phyloP scores from a whole-genome alignment of 225 moss, liverwort and hornwort species.

The Lunularia cruciata region DNA sequence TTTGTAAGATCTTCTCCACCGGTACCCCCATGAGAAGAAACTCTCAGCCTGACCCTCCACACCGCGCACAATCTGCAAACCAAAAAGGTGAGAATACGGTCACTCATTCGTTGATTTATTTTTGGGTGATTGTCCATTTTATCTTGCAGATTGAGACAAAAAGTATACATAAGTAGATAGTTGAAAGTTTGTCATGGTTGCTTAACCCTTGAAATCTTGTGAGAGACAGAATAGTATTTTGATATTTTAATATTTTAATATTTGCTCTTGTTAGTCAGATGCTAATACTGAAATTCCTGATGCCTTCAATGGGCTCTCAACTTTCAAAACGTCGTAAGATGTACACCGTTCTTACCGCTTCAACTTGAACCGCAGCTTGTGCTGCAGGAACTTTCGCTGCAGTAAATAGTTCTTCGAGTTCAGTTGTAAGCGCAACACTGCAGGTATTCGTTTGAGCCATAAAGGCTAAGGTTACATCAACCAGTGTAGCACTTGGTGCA shows the following conservation, averaged over 20 bases:
- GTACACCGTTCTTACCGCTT: slow-evolving; percentile 4
- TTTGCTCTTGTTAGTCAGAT: no score
- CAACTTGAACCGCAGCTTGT: neutral
- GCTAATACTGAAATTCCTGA: no score
- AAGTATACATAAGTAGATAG: no score
- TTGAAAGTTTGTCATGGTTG: no score
- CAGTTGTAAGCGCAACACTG: slow-evolving; percentile 13
- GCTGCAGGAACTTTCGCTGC: slow-evolving; percentile 18
- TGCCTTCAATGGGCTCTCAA: no score
- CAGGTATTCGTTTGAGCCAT: slow-evolving; percentile 9
- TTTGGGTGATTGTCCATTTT: no score
- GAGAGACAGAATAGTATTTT: no score
- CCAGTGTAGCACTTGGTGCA: slow-evolving; percentile 20
- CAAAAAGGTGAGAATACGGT: neutral
- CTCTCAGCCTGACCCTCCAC: slow-evolving; percentile 38
- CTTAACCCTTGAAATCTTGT: no score
- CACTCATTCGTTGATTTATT: no score
- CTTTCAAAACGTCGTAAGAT: no score
- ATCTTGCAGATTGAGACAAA: no score
- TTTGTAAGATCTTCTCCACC: slow-evolving; percentile 80
- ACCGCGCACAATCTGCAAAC: slow-evolving; percentile 61
- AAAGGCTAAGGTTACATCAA: slow-evolving; percentile 29
- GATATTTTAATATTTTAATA: no score
- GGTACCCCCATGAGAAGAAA: slow-evolving; percentile 85
- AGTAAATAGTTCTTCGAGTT: slow-evolving; percentile 11